Percentiles rank a stretch among this genome's conserved stretches.
Conservation (phyloP, 2,329 filamentous ascomycete species). For the Scedosporium minutisporum region DNA sequence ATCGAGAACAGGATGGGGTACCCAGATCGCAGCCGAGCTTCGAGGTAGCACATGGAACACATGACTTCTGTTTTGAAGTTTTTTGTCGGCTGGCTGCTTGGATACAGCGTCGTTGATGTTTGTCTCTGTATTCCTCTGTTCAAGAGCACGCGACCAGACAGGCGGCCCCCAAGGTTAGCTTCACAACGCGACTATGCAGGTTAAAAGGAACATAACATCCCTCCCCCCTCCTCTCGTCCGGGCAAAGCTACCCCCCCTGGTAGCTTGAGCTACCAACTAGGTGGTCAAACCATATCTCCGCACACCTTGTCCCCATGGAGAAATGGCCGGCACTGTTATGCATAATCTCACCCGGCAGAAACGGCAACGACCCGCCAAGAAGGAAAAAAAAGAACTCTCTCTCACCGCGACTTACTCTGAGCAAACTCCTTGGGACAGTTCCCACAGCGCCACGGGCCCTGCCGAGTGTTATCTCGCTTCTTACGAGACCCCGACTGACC, state of each 20-base stretch:
- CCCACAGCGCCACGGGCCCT: not conserved
- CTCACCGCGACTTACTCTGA: not conserved
- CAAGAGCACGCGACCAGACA: not conserved
- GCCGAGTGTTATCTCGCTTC: not conserved
- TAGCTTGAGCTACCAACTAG: too few species aligned
- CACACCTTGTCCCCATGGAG: too few species aligned
- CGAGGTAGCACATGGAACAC: conserved; percentile 1
- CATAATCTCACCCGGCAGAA: not conserved
- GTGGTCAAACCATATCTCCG: too few species aligned
- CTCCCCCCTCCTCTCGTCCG: not conserved
- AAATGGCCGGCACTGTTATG: not conserved
- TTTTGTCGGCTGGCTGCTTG: conserved; percentile 1
- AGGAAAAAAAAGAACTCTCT: not conserved
- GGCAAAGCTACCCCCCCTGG: too few species aligned
- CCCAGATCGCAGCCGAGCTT: conserved; percentile 4
- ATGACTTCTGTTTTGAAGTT: conserved; percentile 7
- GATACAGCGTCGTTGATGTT: not conserved
- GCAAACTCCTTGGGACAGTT: conserved; percentile 1
- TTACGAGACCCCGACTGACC: not conserved
- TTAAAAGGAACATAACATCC: not conserved
- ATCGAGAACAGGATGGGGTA: conserved; percentile 3
- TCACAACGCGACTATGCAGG: not conserved
- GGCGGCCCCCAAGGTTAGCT: not conserved
- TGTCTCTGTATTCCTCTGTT: not conserved
- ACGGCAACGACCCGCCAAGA: not conserved